phyloP scores from a whole-genome alignment of 352 stramenopile genomes.

The Phytopythium montanum region DNA sequence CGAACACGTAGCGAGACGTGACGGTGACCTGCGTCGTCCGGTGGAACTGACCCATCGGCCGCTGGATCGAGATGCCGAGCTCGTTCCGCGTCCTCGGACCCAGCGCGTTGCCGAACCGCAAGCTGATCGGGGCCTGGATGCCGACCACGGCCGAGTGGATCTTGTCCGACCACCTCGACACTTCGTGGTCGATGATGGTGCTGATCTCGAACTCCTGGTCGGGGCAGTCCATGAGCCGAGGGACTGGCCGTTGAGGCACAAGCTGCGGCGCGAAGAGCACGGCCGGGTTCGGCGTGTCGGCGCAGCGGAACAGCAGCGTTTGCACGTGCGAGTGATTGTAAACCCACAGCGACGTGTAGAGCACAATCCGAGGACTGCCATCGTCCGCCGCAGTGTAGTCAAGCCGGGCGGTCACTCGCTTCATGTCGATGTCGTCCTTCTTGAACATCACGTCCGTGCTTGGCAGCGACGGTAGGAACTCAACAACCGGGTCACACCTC shows the following conservation, averaged over 20 bases:
- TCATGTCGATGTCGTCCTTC: constrained; percentile 58
- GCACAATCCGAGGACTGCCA: constrained; percentile 75
- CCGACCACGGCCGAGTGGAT: constrained; percentile 84
- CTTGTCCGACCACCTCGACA: constrained; percentile 84
- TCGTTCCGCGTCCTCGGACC: constrained; percentile 69
- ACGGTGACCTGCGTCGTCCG: constrained; percentile 85
- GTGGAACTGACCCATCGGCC: constrained; percentile 83
- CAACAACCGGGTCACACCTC: constrained; percentile 57
- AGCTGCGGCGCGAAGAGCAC: constrained; percentile 60
- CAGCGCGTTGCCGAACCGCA: constrained; percentile 74
- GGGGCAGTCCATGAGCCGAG: constrained; percentile 81
- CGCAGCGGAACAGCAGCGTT: constrained; percentile 68
- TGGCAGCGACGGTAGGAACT: constrained; percentile 64
- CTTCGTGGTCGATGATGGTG: constrained; percentile 80
- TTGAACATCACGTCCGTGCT: constrained; percentile 57
- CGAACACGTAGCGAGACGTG: constrained; percentile 82
- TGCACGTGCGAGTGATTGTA: constrained; percentile 89
- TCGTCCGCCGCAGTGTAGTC: constrained; percentile 84
- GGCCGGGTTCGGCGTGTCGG: constrained; percentile 42
- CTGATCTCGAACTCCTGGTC: constrained; percentile 84
- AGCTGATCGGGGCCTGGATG: constrained; percentile 73
- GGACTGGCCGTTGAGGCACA: constrained; percentile 60
- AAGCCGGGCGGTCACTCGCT: constrained; percentile 65
- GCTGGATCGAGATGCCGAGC: constrained; percentile 84
- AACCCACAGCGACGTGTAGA: constrained; percentile 86